A percentile compares a stretch with the other conserved stretches of the same genome.
Evolutionary conservation across 2,329 filamentous ascomycete species (phyloP).

Genomic region (Nannizziopsis barbatae): DNA sequence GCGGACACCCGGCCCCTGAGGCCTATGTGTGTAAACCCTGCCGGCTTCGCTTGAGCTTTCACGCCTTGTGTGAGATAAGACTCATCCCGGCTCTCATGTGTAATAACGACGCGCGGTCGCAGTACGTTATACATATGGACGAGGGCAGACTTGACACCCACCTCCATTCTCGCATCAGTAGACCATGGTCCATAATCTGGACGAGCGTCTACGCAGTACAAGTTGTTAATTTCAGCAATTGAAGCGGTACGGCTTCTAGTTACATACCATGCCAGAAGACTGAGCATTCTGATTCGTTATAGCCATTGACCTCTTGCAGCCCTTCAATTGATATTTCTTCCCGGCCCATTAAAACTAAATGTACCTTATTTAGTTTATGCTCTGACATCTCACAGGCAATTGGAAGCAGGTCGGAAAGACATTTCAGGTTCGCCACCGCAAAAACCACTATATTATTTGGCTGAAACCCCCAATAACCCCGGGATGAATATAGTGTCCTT

Average conservation of each 20-base stretch:
- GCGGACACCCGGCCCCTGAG: conserved; percentile 55
- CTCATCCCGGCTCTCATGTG: conserved; percentile 61
- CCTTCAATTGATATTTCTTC: conserved; percentile 58
- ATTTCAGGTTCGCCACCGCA: conserved; percentile 61
- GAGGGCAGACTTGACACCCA: conserved; percentile 53
- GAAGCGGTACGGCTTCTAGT: conserved; percentile 27
- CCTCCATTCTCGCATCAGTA: conserved; percentile 56
- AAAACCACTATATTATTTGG: conserved; percentile 66
- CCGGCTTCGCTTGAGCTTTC: conserved; percentile 42
- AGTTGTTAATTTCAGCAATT: conserved; percentile 26
- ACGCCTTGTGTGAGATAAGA: conserved; percentile 53
- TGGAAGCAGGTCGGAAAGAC: conserved; percentile 60
- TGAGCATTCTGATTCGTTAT: conserved; percentile 55
- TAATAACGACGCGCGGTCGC: conserved; percentile 63
- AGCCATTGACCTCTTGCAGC: conserved; percentile 65
- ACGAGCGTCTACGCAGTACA: conserved; percentile 49
- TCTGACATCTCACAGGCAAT: conserved; percentile 77
- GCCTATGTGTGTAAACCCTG: conserved; percentile 57
- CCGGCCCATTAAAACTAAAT: conserved; percentile 68
- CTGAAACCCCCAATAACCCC: conserved; percentile 43
- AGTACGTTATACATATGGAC: conserved; percentile 61
- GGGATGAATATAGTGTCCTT: conserved; percentile 50
- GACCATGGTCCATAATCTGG: conserved; percentile 62
- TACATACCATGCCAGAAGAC: conserved; percentile 48
- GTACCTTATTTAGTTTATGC: conserved; percentile 60